phyloP scores from a whole-genome alignment of 2,329 filamentous ascomycete genomes.

The Hypocrella siamensis region DNA sequence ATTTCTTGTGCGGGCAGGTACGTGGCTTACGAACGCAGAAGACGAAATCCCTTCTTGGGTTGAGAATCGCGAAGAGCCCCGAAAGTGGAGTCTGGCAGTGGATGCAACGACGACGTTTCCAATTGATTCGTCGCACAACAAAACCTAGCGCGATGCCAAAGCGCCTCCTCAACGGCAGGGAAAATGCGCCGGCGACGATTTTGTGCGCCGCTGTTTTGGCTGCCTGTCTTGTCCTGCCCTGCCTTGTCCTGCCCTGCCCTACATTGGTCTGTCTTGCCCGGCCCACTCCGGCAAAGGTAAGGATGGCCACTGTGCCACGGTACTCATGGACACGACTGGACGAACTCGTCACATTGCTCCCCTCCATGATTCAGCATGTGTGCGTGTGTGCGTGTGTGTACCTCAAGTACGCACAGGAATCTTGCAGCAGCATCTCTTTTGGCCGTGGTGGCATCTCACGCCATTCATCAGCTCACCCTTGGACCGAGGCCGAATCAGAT shows the following conservation, averaged over 20 bases:
- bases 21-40: no score
- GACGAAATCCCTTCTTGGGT: no score
- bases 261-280: no score
- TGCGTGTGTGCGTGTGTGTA: no score
- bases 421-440: not conserved
- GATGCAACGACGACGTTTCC: not conserved
- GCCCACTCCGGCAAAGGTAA: no score
- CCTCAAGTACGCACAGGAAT: not conserved
- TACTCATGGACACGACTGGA: not conserved
- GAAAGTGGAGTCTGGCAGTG: no score
- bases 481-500: not conserved
- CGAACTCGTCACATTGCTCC: no score
- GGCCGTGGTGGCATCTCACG: not conserved
- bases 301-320: not conserved
- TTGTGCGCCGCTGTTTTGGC: no score
- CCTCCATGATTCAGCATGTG: not conserved
- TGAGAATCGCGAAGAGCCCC: no score
- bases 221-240: no score
- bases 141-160: not conserved
- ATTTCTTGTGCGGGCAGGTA: no score
- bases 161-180: not conserved
- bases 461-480: conserved; percentile 1
- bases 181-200: not conserved
- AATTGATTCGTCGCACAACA: not conserved
- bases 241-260: no score